Percentiles rank a stretch among this genome's conserved stretches.
Evolutionary conservation across 768 basidiomycete genomes (phyloP).

Genomic region (Lyophyllum shimeji): DNA sequence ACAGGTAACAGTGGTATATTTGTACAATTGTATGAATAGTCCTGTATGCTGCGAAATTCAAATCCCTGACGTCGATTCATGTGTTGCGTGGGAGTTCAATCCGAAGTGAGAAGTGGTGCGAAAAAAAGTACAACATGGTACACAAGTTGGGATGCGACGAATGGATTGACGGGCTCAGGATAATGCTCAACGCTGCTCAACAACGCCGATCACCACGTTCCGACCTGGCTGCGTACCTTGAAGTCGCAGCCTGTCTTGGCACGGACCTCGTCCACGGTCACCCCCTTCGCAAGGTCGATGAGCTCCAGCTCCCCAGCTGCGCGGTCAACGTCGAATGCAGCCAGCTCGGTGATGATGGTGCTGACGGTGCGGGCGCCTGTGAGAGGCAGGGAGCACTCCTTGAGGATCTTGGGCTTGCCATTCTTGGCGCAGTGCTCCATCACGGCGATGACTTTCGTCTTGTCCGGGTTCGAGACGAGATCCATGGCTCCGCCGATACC

Average conservation of each 20-base stretch:
- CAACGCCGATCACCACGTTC: slow-evolving; percentile 36
- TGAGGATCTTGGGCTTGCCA: slow-evolving; percentile 85
- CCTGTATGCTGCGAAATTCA: neutral
- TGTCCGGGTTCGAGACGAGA: slow-evolving; percentile 93
- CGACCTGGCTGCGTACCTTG: slow-evolving; percentile 52
- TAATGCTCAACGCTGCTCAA: neutral
- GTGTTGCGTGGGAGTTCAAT: neutral
- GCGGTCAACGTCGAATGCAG: slow-evolving; percentile 87
- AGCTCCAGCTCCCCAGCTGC: slow-evolving; percentile 68
- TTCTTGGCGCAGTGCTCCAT: slow-evolving; percentile 92
- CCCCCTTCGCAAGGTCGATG: slow-evolving; percentile 82
- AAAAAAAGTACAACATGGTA: too few species aligned
- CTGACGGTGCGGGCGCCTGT: slow-evolving; percentile 89
- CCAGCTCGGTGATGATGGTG: slow-evolving; percentile 91
- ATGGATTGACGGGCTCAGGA: too few species aligned
- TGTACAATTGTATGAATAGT: neutral
- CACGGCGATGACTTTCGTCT: slow-evolving; percentile 87
- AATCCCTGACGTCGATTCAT: neutral
- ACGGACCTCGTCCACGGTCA: slow-evolving; percentile 78
- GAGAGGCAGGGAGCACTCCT: slow-evolving; percentile 78
- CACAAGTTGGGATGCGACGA: too few species aligned
- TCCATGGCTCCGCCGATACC: slow-evolving; percentile 98
- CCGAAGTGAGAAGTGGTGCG: neutral
- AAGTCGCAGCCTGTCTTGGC: slow-evolving; percentile 89
- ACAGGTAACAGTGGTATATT: neutral